Base-by-base conservation (phyloP, 2,329 filamentous ascomycete species). In the Exophiala aquamarina region DNA sequence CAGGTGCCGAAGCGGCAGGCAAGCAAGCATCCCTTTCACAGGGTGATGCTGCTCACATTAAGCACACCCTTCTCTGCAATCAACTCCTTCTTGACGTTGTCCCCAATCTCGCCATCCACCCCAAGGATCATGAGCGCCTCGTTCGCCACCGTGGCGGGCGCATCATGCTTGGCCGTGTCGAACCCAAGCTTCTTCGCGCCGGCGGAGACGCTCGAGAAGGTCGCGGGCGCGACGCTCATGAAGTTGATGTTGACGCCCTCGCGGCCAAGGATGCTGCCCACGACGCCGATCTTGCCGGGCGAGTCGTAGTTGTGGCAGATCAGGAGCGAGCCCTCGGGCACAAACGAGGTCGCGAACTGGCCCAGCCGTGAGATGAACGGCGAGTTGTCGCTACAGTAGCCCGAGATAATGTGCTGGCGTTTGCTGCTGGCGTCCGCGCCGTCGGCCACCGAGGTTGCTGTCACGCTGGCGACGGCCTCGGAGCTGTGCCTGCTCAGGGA, bases 41-140 rank as follows among this genome's bases (percentile, higher is more conserved):
- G 62, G 31, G 66, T 72, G 23, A 81, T 73, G 51, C 76, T 69
- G 56, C 69, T 74, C 2, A 74, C 77, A 61, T 76, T 77, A 54
- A 81, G 59, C 11, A 81, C 73, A 0, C 77, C 78, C 31, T 76
- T 70, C 9, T 68, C 67, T 5, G 64, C 69, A 41, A 78, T 69
- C 55, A 82, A 59, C 21, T 69, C 68, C 59, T 71, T 67, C 23
- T 73, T 67, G 11, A 80, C 74, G 46, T 81, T 75, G 44, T 76
- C 75, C 0, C 75, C 77, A 14, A 90, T 81, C 3, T 76, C 73
- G 2, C 80, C 78, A 60, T 86, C 83, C 8, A 92, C 81, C 1
- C 87, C 86, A 41, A 92, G 58, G 58, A 92, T 91, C 87, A 92
- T 92, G 56, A 92, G 67, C 8, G 88, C 87, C 68, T 92, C 88